Evolutionary conservation across 192 early-diverging fungal species (phyloP).

Genomic region (Backusella tuberculispora): DNA sequence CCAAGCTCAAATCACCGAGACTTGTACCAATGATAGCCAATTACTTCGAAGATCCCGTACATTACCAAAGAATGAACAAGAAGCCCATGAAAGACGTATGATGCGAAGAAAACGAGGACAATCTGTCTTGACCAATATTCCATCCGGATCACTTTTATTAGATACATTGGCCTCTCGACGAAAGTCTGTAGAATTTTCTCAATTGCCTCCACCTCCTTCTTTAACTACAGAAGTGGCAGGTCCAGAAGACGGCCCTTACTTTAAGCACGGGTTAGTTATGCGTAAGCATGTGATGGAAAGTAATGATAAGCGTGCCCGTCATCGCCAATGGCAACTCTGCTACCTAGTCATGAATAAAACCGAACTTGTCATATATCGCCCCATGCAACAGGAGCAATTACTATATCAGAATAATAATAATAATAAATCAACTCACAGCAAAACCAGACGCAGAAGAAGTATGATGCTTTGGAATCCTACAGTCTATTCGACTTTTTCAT

Average conservation of each 20-base stretch:
- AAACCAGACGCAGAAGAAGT: constrained; percentile 13
- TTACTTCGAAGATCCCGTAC: not conserved
- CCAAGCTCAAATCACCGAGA: not conserved
- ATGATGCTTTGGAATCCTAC: constrained; percentile 12
- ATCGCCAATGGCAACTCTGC: constrained; percentile 20
- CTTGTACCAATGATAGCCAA: not conserved
- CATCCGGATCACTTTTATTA: not conserved
- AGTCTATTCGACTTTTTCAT: not conserved
- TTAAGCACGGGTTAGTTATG: constrained; percentile 16
- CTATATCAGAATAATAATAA: not conserved
- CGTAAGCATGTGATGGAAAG: constrained; percentile 22
- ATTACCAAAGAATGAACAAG: constrained; percentile 2
- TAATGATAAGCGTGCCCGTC: constrained; percentile 11
- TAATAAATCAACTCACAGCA: not conserved
- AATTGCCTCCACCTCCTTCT: not conserved
- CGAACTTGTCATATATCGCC: not conserved
- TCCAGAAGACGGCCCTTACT: not conserved
- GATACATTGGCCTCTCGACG: not conserved
- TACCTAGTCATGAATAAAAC: constrained; percentile 18
- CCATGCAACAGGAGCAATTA: constrained; percentile 8
- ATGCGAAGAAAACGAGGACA: constrained; percentile 4
- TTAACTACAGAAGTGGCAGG: not conserved
- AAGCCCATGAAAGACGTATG: not conserved
- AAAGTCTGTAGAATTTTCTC: not conserved
- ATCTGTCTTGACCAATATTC: not conserved